Evolutionary conservation across 2,329 filamentous ascomycete species (phyloP).

Genomic region (Botryosphaeria dothidea): DNA sequence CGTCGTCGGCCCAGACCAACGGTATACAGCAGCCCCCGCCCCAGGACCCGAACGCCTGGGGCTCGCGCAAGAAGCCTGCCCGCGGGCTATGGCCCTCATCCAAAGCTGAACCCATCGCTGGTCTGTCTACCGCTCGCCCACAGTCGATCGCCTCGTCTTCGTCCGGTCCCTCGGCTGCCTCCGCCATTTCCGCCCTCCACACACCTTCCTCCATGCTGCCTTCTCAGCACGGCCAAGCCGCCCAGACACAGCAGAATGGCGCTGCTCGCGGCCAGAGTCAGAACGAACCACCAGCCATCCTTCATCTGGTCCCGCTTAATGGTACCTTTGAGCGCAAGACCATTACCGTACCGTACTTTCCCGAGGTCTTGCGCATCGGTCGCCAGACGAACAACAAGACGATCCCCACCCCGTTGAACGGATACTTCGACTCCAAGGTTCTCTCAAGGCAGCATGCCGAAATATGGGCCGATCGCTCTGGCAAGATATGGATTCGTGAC

Average conservation of each 20-base stretch:
- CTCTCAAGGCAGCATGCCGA: constrained; percentile 95
- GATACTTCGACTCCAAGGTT: constrained; percentile 98
- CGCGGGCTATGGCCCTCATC: constrained; percentile 64
- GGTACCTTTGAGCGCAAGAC: constrained; percentile 97
- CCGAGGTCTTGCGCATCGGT: constrained; percentile 92
- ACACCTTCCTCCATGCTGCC: constrained; percentile 63
- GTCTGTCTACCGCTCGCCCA: constrained; percentile 61
- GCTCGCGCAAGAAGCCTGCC: constrained; percentile 52
- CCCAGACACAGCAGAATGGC: constrained; percentile 61
- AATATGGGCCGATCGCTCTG: constrained; percentile 81
- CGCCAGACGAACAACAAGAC: constrained; percentile 98
- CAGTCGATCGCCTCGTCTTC: constrained; percentile 61
- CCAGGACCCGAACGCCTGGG: constrained; percentile 34
- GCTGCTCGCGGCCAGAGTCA: constrained; percentile 41
- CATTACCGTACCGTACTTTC: constrained; percentile 87
- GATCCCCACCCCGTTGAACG: constrained; percentile 84
- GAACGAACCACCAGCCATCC: constrained; percentile 69
- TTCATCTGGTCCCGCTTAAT: constrained; percentile 87
- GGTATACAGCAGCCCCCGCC: constrained; percentile 48
- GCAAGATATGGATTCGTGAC: constrained; percentile 94
- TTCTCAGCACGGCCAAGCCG: constrained; percentile 69
- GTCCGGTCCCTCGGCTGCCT: constrained; percentile 60
- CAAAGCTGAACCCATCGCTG: constrained; percentile 66
- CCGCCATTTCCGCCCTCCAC: constrained; percentile 64
- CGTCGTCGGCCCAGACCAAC: constrained; percentile 63